A percentile compares a stretch with the other conserved stretches of the same genome.
These are phyloP conservation scores for Actinomortierella ambigua DNA, from an alignment of 371 early-diverging fungal genomes.

Conservation along the genomic window DNA sequence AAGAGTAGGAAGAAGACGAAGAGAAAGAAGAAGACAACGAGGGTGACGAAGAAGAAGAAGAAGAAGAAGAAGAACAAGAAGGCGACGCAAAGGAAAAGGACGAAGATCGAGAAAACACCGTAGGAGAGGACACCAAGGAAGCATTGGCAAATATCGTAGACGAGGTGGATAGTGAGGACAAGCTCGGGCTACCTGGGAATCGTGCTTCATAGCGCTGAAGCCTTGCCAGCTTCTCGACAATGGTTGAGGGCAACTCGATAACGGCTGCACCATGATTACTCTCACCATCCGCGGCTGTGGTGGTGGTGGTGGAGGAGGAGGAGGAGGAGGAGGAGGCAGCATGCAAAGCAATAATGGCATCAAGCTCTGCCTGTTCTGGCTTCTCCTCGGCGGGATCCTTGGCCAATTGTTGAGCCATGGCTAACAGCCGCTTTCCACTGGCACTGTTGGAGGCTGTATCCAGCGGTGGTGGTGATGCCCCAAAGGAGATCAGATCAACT, in stretches of 20 bases:
- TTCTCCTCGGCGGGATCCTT: constrained; percentile 40
- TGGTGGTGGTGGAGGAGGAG: too few species aligned
- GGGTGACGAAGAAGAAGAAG: neutral
- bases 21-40: too few species aligned
- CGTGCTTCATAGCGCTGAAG: constrained; percentile 47
- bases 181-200: constrained; percentile 50
- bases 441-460: neutral
- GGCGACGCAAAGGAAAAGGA: too few species aligned
- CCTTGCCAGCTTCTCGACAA: constrained; percentile 41
- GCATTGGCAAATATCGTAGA: too few species aligned
- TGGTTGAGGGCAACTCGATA: constrained; percentile 26
- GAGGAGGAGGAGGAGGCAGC: too few species aligned
- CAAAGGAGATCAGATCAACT: constrained; percentile 39
- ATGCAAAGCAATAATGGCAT: constrained; percentile 30
- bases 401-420: constrained; percentile 28
- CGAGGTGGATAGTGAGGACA: too few species aligned
- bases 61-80: neutral
- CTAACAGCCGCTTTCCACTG: constrained; percentile 6
- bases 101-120: too few species aligned
- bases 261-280: too few species aligned
- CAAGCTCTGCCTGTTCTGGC: constrained; percentile 32
- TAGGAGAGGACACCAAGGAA: too few species aligned
- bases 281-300: too few species aligned
- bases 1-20: too few species aligned
- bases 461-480: constrained; percentile 11